Conservation (phyloP, 441 rosid species). For the Gossypium gossypioides region DNA sequence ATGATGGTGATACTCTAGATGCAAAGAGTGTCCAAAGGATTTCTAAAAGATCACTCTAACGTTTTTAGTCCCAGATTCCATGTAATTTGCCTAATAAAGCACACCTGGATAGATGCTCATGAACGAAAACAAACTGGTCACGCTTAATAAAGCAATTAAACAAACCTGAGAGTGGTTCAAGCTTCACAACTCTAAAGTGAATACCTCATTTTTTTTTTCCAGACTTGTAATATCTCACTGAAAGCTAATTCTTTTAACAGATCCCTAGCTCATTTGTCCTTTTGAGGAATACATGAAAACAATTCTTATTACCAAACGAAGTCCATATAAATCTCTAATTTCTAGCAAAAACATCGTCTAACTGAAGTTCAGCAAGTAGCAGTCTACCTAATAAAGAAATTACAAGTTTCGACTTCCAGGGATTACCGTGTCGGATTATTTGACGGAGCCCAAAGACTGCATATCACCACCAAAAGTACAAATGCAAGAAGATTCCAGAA, state of each 20-base stretch:
- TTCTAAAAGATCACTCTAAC: not conserved
- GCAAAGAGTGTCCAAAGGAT: not conserved
- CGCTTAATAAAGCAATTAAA: not conserved
- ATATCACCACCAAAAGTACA: conserved; percentile 33
- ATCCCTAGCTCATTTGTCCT: not conserved
- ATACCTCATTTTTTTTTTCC: not conserved
- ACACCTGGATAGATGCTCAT: not conserved
- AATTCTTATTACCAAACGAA: not conserved
- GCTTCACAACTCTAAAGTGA: not conserved
- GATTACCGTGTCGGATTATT: conserved; percentile 30
- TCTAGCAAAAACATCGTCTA: not conserved
- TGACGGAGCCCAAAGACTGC: conserved; percentile 38
- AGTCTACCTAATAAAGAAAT: not conserved
- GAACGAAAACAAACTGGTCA: not conserved
- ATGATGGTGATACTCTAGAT: not conserved
- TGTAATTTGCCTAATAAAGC: not conserved
- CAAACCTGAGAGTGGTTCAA: not conserved
- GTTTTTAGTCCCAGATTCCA: not conserved
- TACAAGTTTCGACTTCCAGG: not conserved
- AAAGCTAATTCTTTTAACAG: not conserved
- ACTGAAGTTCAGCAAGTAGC: not conserved
- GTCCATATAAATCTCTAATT: not conserved
- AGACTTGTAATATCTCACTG: not conserved
- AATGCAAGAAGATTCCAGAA: conserved; percentile 44
- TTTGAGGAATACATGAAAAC: not conserved